Percentiles rank a stretch among this genome's conserved stretches.
These are phyloP conservation scores for Emericellopsis atlantica DNA, from an alignment of 2,329 filamentous ascomycete genomes.

Conservation along the genomic window DNA sequence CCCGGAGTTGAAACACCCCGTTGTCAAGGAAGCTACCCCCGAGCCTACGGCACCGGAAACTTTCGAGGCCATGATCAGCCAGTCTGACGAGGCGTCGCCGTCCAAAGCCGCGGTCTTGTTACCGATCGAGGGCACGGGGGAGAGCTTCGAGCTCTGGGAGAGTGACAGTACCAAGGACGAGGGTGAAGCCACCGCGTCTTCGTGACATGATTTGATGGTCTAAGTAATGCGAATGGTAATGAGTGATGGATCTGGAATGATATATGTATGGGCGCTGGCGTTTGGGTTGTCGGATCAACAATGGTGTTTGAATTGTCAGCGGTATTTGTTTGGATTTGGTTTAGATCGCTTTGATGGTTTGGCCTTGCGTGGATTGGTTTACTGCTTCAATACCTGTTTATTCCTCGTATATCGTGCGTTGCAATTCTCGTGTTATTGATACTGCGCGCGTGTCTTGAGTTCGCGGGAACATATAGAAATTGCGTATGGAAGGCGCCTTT, in stretches of 20 bases:
- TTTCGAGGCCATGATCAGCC: slow-evolving; percentile 23
- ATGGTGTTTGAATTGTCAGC: not conserved
- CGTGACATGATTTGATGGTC: slow-evolving; percentile 1
- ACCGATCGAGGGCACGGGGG: slow-evolving; percentile 44
- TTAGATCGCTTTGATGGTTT: no score
- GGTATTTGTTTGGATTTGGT: no score
- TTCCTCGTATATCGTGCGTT: no score
- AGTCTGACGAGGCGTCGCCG: slow-evolving; percentile 14
- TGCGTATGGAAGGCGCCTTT: no score
- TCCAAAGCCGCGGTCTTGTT: slow-evolving; percentile 33
- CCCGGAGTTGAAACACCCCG: slow-evolving; percentile 5
- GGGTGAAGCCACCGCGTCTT: slow-evolving; percentile 15
- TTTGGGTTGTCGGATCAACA: no score
- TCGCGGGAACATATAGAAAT: no score
- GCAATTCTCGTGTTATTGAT: no score
- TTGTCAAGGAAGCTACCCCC: slow-evolving; percentile 8
- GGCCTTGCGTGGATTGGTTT: no score
- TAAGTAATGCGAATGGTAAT: slow-evolving; percentile 1
- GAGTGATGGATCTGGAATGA: not conserved
- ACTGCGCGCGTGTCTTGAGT: no score
- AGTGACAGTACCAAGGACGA: slow-evolving; percentile 53
- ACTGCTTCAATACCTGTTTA: no score
- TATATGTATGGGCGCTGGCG: no score
- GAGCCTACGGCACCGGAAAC: slow-evolving; percentile 8
- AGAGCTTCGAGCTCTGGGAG: slow-evolving; percentile 59